phyloP scores from a whole-genome alignment of 371 early-diverging fungal genomes.

The Massospora cicadina region DNA sequence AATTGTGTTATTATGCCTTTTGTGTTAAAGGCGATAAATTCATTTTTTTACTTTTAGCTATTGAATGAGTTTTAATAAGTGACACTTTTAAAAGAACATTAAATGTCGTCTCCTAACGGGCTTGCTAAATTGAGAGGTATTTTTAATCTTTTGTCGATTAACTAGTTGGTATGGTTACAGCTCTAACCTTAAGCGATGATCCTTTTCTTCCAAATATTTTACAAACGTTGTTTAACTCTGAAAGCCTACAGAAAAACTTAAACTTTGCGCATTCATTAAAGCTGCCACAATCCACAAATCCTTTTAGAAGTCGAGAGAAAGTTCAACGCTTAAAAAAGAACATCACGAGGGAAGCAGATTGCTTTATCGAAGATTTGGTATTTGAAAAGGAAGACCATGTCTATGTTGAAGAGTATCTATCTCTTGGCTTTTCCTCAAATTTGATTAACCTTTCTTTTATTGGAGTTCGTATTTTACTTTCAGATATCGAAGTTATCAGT shows the following conservation, averaged over 20 bases:
- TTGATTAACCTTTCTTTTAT: not conserved
- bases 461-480: not conserved
- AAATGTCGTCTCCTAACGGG: too few species aligned
- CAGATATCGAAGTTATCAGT: not conserved
- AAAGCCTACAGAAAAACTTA: not conserved
- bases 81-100: too few species aligned
- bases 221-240: not conserved
- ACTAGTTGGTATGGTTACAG: too few species aligned
- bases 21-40: too few species aligned
- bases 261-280: not conserved
- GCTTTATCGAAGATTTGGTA: not conserved
- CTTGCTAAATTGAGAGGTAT: too few species aligned
- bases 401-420: not conserved
- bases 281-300: not conserved
- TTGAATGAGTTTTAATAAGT: too few species aligned
- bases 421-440: not conserved
- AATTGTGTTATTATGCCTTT: too few species aligned
- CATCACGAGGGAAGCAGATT: not conserved
- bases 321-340: not conserved
- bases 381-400: not conserved
- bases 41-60: too few species aligned
- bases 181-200: too few species aligned
- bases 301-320: not conserved
- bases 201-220: not conserved
- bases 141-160: too few species aligned